Evolutionary conservation across 2,329 filamentous ascomycete species (phyloP), one percentile per base, ranked within the genome.

Genomic region (Diaporthe humulicola): DNA sequence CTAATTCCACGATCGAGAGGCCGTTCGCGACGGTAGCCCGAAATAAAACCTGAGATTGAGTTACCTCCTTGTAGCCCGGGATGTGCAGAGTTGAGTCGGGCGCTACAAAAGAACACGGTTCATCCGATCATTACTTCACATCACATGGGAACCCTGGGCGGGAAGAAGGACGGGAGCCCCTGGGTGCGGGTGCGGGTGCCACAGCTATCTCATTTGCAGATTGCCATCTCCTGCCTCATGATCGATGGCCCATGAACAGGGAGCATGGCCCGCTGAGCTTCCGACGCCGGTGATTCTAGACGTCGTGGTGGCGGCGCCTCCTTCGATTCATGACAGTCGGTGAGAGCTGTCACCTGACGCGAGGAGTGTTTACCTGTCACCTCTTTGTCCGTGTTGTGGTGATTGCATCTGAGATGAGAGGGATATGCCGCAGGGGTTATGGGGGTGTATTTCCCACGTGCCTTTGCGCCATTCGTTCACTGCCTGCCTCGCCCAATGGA

Each of bases 81-180:
- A 50, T 67, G 45, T 10, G 42, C 30, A 67, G 22, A 4, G 30
- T 67, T 38, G 19, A 52, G 64, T 8, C 8, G 10, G 40, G 48
- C 45, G 30, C 64, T 52, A 67, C 64, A 52, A 52, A 67, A 67
- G 45, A 67, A 52, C 64, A 22, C 30, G 30, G 64, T 52, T 50
- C 64, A 67, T 67, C 45, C 38, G 64, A 52, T 52, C 64, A 50
- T 52, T 33, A 12, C 30, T 25, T 50, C 42, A 38, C 56, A 40
- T 61, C 57, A 48, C 61, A 67, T 67, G 64, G 45, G 30, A 67
- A 67, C 64, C 45, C 64, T 67, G 45, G 19, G 64, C 64, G 64
- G 64, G 64, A 67, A 17, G 30, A 22, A 17, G 33, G 45, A 3
- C 30, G 64, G 64, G 15, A 67, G 19, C 14, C 25, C 52, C 14